Conservation (phyloP, 495 filamentous ascomycete species). For the Penicillium paxilli region DNA sequence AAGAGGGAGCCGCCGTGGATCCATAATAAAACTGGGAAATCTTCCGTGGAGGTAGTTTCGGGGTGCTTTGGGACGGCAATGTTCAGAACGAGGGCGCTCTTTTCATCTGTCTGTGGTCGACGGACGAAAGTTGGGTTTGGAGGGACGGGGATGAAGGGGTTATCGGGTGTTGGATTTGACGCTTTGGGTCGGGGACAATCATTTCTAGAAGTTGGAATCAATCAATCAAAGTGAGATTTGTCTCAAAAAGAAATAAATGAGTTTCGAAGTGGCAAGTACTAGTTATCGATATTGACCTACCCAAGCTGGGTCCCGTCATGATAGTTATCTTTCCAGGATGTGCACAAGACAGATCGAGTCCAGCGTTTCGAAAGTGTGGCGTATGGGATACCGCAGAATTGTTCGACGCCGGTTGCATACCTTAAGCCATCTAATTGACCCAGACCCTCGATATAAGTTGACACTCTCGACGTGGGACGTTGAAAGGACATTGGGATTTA, state of each 20-base stretch:
- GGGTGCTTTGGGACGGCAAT: background rate
- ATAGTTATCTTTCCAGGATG: conserved; percentile 8
- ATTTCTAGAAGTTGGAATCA: background rate
- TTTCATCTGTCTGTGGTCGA: conserved; percentile 3
- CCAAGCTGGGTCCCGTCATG: conserved; percentile 16
- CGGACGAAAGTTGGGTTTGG: conserved; percentile 6
- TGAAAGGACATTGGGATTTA: conserved; percentile 10
- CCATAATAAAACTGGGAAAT: conserved; percentile 10
- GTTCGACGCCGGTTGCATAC: conserved; percentile 11
- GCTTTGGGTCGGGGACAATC: conserved; percentile 7
- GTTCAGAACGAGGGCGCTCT: conserved; percentile 9
- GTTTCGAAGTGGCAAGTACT: no score
- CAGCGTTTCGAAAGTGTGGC: conserved; percentile 9
- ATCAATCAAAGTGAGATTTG: background rate
- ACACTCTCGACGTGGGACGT: background rate
- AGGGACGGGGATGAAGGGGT: conserved; percentile 11
- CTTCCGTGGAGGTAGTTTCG: background rate
- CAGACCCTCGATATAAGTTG: conserved; percentile 3
- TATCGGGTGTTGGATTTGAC: conserved; percentile 5
- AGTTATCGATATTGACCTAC: background rate
- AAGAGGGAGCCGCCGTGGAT: conserved; percentile 12
- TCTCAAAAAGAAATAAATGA: background rate
- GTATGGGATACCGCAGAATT: conserved; percentile 16
- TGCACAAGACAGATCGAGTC: conserved; percentile 10
- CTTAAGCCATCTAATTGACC: conserved; percentile 5